A percentile compares a stretch with the other conserved stretches of the same genome.
Evolutionary conservation across 2,329 filamentous ascomycete genomes (phyloP).

Genomic region (Coleophoma eucalyptorum): DNA sequence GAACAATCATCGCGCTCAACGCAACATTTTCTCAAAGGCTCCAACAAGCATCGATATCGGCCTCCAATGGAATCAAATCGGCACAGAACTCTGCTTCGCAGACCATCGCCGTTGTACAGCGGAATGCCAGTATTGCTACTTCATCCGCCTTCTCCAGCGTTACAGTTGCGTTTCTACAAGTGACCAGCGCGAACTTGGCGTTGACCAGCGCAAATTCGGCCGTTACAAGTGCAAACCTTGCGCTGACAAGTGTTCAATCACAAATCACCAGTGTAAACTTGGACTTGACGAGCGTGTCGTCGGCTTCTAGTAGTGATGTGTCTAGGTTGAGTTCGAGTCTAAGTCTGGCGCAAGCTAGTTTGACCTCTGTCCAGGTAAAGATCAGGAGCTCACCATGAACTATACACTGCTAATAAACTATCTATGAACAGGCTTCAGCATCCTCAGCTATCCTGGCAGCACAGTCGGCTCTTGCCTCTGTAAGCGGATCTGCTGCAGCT

Average conservation of each 20-base stretch:
- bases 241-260: not conserved
- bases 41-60: constrained; percentile 9
- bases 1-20: constrained; percentile 16
- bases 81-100: constrained; percentile 9
- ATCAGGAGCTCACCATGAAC: not conserved
- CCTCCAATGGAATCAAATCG: constrained; percentile 10
- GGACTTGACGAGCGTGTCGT: constrained; percentile 5
- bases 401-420: constrained; percentile 1
- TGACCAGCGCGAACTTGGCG: constrained; percentile 5
- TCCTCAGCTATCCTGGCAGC: constrained; percentile 10
- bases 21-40: constrained; percentile 16
- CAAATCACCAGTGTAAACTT: not conserved
- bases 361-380: constrained; percentile 9
- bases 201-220: constrained; percentile 6
- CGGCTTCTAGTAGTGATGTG: constrained; percentile 13
- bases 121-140: constrained; percentile 9
- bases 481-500: constrained; percentile 9
- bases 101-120: constrained; percentile 4
- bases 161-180: constrained; percentile 7
- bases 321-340: constrained; percentile 11
- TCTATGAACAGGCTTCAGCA: constrained; percentile 8
- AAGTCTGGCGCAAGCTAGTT: constrained; percentile 5
- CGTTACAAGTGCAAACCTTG: constrained; percentile 1
- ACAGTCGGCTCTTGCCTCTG: constrained; percentile 9
- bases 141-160: constrained; percentile 11